Base-by-base conservation (phyloP, 257 asterid species). In the Penstemon barbatus region DNA sequence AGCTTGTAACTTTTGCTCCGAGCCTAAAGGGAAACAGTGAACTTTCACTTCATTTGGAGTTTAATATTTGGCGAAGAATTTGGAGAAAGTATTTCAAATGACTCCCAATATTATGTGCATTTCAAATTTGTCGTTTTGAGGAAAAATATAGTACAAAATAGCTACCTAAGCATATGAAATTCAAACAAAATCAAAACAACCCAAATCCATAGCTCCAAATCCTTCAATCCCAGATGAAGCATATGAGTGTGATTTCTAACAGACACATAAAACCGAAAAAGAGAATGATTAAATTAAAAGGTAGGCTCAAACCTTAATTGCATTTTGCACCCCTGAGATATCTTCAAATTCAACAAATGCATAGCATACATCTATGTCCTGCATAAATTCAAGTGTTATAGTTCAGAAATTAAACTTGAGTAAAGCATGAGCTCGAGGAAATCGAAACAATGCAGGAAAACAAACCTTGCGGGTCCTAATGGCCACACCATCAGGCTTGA, bases 271-370 rank as follows among this genome's bases (percentile, higher is more conserved):
- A 38, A 7, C 40, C 10, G 33, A 40, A 15, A 64, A 39, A 18
- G 6, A 3, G 18, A 39, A 46, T 13, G 60, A 54, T 38, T 5
- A 51, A 45, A 51, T 70, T 42, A 46, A 64, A 61, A 7, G 48
- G 49, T 12, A 67, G 52, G 62, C 10, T 45, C 82, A 64, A 64
- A 94, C 99, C 98, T 94, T 80, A 58, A 94, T 80, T 4, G 99
- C 99, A 76, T 91, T 89, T 75, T 87, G 99, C 75, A 94, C 99
- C n/a, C 97, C 91, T 13, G 90, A 74, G 67, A 89, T 66, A 69
- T 94, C 99, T 70, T 91, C 99, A 66, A 79, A 94, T 78, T 94
- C 99, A 5, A 94, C 99, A 75, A 94, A 94, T 41, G 97, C 97
- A 80, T 91, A 94, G 83, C 96, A 91, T 48, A 82, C 95, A 78